phyloP scores from a whole-genome alignment of 352 stramenopile genomes.

The Phytophthora agathidicida region DNA sequence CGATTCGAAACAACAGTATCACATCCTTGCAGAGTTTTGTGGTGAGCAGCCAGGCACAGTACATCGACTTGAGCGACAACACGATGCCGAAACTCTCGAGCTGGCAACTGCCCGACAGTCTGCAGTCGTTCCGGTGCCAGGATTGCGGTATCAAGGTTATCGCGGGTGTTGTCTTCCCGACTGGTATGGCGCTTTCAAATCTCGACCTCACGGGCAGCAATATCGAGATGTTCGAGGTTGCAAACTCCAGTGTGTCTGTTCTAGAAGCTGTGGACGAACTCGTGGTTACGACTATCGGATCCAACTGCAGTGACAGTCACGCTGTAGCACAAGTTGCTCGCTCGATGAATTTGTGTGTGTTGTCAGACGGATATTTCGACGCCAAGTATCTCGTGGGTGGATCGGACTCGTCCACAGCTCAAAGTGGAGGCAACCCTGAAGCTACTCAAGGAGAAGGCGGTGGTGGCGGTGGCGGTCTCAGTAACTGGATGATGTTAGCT shows the following conservation, averaged over 20 bases:
- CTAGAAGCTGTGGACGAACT: conserved; percentile 37
- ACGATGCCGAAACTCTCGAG: conserved; percentile 24
- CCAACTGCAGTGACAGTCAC: conserved; percentile 33
- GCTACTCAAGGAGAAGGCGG: neutral
- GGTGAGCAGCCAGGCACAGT: conserved; percentile 16
- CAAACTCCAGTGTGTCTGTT: conserved; percentile 36
- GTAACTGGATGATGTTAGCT: conserved; percentile 50
- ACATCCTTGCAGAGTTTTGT: conserved; percentile 34
- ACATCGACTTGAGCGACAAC: conserved; percentile 45
- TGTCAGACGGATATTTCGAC: conserved; percentile 35
- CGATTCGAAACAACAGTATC: conserved; percentile 47
- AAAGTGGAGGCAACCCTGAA: conserved; percentile 2
- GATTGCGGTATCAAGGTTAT: conserved; percentile 37
- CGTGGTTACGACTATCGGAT: conserved; percentile 29
- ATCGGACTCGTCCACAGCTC: conserved; percentile 8
- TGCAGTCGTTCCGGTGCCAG: conserved; percentile 42
- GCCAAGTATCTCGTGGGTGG: conserved; percentile 29
- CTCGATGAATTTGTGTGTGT: conserved; percentile 40
- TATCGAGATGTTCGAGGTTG: conserved; percentile 34
- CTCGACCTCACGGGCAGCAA: conserved; percentile 41
- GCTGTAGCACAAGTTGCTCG: conserved; percentile 17
- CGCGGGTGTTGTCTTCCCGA: conserved; percentile 33
- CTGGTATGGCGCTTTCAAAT: conserved; percentile 22
- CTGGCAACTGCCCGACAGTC: conserved; percentile 35
- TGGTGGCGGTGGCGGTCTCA: conserved; percentile 21